These are phyloP conservation scores for Malassezia equina DNA, from an alignment of 1,284 basidiomycete genomes.

Conservation along the genomic window DNA sequence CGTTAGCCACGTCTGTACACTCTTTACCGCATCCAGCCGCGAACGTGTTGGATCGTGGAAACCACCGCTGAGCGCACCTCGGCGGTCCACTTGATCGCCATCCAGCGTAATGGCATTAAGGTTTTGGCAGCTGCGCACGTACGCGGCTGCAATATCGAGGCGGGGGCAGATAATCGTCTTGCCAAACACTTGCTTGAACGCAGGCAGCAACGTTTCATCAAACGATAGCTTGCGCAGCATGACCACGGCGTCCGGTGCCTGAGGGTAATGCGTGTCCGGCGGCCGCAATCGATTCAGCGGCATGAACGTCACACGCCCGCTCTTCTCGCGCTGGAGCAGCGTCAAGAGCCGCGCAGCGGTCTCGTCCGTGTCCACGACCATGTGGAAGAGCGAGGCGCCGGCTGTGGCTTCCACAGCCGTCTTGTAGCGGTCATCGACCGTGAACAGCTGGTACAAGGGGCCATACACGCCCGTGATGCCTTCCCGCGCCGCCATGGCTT, in stretches of 20 bases:
- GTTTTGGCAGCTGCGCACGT: slow-evolving; percentile 69
- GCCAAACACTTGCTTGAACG: slow-evolving; percentile 96
- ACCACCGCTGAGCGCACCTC: slow-evolving; percentile 88
- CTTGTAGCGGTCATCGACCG: slow-evolving; percentile 84
- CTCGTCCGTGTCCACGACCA: slow-evolving; percentile 90
- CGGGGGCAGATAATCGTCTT: slow-evolving; percentile 91
- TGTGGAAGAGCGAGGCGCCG: slow-evolving; percentile 88
- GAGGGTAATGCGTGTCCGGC: slow-evolving; percentile 58
- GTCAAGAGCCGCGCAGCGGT: slow-evolving; percentile 80
- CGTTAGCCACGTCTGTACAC: slow-evolving; percentile 64
- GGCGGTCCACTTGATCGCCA: slow-evolving; percentile 93
- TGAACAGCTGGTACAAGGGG: slow-evolving; percentile 84
- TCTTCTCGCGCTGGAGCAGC: slow-evolving; percentile 80
- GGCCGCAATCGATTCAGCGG: slow-evolving; percentile 91
- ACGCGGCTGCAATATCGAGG: slow-evolving; percentile 80
- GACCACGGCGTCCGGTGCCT: slow-evolving; percentile 71
- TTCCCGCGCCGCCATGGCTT: slow-evolving; percentile 65
- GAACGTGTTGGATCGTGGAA: slow-evolving; percentile 85
- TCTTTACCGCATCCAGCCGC: slow-evolving; percentile 74
- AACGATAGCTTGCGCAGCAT: slow-evolving; percentile 66
- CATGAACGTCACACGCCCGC: slow-evolving; percentile 94
- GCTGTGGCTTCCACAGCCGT: slow-evolving; percentile 88
- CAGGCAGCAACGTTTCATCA: slow-evolving; percentile 62
- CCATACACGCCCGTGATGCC: slow-evolving; percentile 72
- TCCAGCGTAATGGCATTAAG: slow-evolving; percentile 96